phyloP scores from a whole-genome alignment of 1,284 basidiomycete species.

The Fomitopsis pinicola region DNA sequence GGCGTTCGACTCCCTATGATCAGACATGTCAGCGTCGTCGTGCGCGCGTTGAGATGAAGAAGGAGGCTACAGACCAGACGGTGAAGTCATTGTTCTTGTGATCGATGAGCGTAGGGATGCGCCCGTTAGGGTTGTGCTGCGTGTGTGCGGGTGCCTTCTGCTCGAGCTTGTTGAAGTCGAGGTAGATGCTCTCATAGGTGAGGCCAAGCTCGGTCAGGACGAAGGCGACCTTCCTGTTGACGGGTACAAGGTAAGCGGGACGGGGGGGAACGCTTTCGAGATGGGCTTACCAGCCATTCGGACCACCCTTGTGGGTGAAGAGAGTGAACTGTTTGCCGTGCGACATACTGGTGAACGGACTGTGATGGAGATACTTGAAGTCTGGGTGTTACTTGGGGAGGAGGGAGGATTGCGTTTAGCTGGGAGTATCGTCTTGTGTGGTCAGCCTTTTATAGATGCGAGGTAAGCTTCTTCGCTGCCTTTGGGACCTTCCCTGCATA shows the following conservation, averaged over 20 bases:
- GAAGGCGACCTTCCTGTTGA: constrained; percentile 18
- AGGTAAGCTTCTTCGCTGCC: background rate
- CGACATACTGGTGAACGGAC: constrained; percentile 9
- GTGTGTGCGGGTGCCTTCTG: constrained; percentile 4
- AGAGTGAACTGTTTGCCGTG: constrained; percentile 26
- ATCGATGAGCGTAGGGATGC: constrained; percentile 7
- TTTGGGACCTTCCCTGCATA: background rate
- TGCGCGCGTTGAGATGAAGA: background rate
- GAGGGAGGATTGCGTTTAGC: background rate
- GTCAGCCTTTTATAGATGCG: background rate
- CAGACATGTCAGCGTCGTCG: background rate
- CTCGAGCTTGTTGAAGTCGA: constrained; percentile 7
- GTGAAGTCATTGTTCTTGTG: constrained; percentile 5
- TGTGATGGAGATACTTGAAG: background rate
- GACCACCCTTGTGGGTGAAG: constrained; percentile 19
- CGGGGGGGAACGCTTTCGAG: background rate
- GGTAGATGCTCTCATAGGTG: constrained; percentile 21
- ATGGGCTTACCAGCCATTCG: constrained; percentile 16
- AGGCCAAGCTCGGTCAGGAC: constrained; percentile 23
- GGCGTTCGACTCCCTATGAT: constrained; percentile 29
- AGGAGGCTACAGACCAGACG: constrained; percentile 13
- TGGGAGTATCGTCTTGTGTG: background rate
- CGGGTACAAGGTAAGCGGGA: background rate
- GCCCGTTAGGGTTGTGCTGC: constrained; percentile 8
- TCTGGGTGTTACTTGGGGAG: background rate